phyloP scores from a whole-genome alignment of 345 rosid genomes.

The Hibiscus trionum region DNA sequence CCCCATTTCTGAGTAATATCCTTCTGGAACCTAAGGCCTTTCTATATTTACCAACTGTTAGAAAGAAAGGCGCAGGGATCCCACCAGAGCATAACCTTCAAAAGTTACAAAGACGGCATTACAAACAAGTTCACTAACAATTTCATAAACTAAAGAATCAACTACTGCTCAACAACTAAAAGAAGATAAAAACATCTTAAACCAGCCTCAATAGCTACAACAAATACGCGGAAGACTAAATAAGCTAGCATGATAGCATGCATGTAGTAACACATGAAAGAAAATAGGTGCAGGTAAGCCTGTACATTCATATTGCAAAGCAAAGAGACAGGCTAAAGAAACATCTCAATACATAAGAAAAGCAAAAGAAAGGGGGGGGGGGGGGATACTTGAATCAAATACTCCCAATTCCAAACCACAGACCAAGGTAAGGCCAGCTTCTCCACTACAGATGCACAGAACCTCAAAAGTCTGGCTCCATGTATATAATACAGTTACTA shows the following conservation, averaged over 20 bases:
- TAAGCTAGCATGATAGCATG: not conserved
- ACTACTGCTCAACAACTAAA: not conserved
- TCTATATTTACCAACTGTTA: slow-evolving; percentile 14
- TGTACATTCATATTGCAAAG: not conserved
- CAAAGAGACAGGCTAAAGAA: not conserved
- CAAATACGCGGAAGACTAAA: not conserved
- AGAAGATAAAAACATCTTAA: not conserved
- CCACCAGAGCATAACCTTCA: slow-evolving; percentile 31
- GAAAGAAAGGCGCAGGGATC: slow-evolving; percentile 10
- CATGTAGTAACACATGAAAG: not conserved
- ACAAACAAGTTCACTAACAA: slow-evolving; percentile 1
- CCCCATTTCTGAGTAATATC: slow-evolving; percentile 52
- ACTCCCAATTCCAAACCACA: not conserved
- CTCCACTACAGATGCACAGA: not conserved
- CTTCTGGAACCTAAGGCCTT: slow-evolving; percentile 25
- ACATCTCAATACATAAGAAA: not conserved
- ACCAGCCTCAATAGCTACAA: not conserved
- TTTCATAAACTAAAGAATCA: not conserved
- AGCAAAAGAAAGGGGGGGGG: not conserved
- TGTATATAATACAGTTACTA: not conserved
- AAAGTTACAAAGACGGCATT: slow-evolving; percentile 4
- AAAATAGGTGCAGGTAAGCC: not conserved
- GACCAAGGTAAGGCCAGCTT: not conserved
- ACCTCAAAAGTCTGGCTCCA: not conserved
- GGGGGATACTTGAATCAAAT: not conserved